A percentile compares a stretch with the other conserved stretches of the same genome.
These are phyloP conservation scores for Ambrosiella beaveri DNA, from an alignment of 2,329 filamentous ascomycete species.

Conservation along the genomic window DNA sequence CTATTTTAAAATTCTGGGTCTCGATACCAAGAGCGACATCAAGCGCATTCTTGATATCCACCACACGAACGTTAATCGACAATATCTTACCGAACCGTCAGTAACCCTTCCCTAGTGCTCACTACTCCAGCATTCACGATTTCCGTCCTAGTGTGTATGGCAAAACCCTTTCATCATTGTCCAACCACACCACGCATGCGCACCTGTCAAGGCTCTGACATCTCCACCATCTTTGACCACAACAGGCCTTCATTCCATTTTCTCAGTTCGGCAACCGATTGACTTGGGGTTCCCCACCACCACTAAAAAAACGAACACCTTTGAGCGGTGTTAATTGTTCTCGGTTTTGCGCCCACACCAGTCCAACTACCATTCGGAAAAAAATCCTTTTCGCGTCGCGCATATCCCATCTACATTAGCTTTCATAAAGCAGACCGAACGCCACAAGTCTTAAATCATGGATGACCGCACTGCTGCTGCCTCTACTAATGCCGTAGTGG, in stretches of 20 bases:
- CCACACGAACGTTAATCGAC: too few relatives aligned
- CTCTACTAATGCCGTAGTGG: not conserved
- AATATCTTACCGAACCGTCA: too few relatives aligned
- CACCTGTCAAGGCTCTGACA: not conserved
- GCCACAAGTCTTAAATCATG: constrained; percentile 4
- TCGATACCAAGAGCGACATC: too few relatives aligned
- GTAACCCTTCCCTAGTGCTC: too few relatives aligned
- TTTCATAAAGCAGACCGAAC: not conserved
- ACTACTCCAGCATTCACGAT: too few relatives aligned
- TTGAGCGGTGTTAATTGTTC: not conserved
- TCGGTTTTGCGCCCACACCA: not conserved
- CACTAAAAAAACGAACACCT: not conserved
- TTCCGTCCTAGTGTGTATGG: not conserved
- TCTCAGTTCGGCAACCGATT: not conserved
- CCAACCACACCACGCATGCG: not conserved
- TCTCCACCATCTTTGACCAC: not conserved
- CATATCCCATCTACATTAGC: not conserved
- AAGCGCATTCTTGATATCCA: too few relatives aligned
- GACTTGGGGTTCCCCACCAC: not conserved
- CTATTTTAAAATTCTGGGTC: not conserved
- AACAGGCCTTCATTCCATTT: not conserved
- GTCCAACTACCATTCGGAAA: not conserved
- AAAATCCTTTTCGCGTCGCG: not conserved
- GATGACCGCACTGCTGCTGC: constrained; percentile 9
- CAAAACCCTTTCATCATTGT: not conserved